Base-by-base conservation (phyloP, 208 protist species). In the Leptomonas pyrrhocoris region DNA sequence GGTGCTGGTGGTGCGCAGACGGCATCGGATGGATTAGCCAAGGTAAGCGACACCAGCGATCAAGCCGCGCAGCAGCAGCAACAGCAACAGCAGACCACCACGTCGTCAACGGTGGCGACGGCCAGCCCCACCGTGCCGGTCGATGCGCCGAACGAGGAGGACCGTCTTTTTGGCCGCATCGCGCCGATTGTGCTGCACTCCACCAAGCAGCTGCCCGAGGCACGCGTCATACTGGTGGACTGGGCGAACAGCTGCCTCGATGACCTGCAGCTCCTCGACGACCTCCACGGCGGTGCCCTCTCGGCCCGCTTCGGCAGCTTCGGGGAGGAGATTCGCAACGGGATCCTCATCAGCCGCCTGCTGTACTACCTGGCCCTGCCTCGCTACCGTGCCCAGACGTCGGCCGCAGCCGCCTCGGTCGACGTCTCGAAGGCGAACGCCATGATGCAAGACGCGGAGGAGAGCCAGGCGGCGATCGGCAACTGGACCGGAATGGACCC, bases 341-440 rank as follows among this genome's bases (percentile, higher is more conserved):
- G 89, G 23, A 76, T 94, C 25, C 70, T 96, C 25, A 50, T 96
- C 21, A 95, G 89, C 58, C 88, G 92, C 0, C 75, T 96, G 55
- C 80, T 96, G 30, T 96, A 91, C 64, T 96, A 96, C 73, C 75
- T 96, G 18, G 87, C 92, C 28, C 72, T 96, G 12, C 92, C 92
- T 15, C 86, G 89, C 15, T 96, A 95, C 73, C 74, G 86, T 49
- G 68, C 71, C 31, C 76, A 43, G 67, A 66, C 43, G 46, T 71
- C 69, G 13, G 60, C 67, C 27, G 68, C 71, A 23, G 75, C 53
- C 8, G 28, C 40, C 21, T 54, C 15, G 15, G 38, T 62, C 9
- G 54, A 18, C 18, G 58, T 40, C 8, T 59, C 21, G 16, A 48
- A 42, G 19, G 34, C 28, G 40, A 63, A 13, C 25, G 23, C 31